Evolutionary conservation across 208 protist genomes (phyloP), one percentile per base, ranked within the genome.

Genomic region (Porcisia deanei): DNA sequence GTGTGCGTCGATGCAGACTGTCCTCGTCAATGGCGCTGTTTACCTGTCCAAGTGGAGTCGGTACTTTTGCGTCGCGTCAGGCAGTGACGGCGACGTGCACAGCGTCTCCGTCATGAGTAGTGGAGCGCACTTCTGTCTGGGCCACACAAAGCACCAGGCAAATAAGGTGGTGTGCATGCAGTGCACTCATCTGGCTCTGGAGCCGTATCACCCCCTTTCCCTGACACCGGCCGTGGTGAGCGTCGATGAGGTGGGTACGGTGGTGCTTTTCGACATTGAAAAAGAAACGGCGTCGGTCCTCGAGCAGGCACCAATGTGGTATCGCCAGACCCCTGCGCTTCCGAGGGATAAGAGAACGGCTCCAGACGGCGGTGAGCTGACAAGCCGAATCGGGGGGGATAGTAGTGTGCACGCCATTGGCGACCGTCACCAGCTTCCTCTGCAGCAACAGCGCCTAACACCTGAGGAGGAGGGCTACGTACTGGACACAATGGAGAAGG

Each of bases 21-120:
- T 75, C 39, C 49, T 77, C 8, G 37, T 75, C 22, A 72, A 79
- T 37, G 57, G 25, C 18, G 61, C 52, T 37, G 57, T 68, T 45
- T 53, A 73, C 59, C 67, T 77, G 18, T 69, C 86, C 12, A 86
- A 83, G 67, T 90, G 85, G 82, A 77, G 81, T 65, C 85, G 89
- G 9, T 94, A 91, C 76, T 81, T 91, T 59, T 79, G 80, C 18
- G 82, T 83, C 8, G 89, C 87, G 20, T 85, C 80, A 25, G 89
- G 89, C 25, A 90, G 73, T 63, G 90, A 94, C 69, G 83, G 83
- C 3, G 82, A 79, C 0, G 79, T 72, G 22, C 89, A 90, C 78
- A 88, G 88, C 72, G 85, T 94, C 49, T 88, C 83, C 75, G 90
- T 94, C n/a, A 55, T 85, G 53, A 92, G 88, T 75, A 86, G 80